phyloP scores from a whole-genome alignment of 768 basidiomycete species.

The Polyporus arcularius region DNA sequence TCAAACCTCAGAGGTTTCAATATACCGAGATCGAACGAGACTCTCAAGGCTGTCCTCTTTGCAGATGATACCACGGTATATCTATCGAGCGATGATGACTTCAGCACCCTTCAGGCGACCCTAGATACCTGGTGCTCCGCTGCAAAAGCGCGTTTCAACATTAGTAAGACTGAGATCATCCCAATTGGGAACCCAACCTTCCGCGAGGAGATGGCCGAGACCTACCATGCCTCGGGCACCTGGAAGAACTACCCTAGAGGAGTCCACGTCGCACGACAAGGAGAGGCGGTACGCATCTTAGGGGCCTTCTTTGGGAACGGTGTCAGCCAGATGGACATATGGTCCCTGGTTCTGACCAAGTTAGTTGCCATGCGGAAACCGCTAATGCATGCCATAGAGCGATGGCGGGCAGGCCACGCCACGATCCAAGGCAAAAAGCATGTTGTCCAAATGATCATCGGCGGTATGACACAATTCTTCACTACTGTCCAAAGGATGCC shows the following conservation, averaged over 20 bases:
- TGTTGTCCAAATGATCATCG: background rate
- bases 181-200: constrained; percentile 32
- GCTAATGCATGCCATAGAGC: no score
- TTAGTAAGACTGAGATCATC: constrained; percentile 40
- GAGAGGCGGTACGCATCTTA: background rate
- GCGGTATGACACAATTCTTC: background rate
- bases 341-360: background rate
- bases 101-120: constrained; percentile 25
- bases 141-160: constrained; percentile 44
- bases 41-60: constrained; percentile 25
- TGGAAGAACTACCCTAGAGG: background rate
- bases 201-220: constrained; percentile 4
- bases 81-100: constrained; percentile 32
- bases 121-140: constrained; percentile 41
- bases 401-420: background rate
- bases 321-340: background rate
- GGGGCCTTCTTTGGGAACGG: constrained; percentile 22
- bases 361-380: background rate
- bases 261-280: background rate
- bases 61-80: constrained; percentile 31
- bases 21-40: constrained; percentile 13
- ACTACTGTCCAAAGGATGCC: constrained; percentile 28
- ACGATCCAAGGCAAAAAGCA: background rate
- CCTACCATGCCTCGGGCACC: background rate
- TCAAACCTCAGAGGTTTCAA: constrained; percentile 21